Base-by-base conservation (phyloP, 1,284 basidiomycete genomes). In the Vanrija sp. region DNA sequence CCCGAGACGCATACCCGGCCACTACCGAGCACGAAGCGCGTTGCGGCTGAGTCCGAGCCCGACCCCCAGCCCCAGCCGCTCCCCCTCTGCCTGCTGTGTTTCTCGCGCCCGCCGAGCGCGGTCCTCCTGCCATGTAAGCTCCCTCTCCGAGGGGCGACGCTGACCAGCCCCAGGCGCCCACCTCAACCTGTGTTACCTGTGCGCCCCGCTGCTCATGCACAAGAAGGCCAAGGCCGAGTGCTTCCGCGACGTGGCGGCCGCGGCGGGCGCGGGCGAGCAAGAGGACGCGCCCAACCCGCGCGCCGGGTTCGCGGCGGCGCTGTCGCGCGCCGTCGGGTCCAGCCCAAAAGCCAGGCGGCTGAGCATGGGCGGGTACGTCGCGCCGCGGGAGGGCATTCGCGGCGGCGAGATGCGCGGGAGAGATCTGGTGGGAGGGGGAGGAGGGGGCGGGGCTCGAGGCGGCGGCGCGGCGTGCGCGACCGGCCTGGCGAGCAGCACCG, bases 181-280 rank as follows among this genome's bases (percentile, higher is more conserved):
- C 52, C 58, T 72, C 23, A 70, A 72, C 49, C 60, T 72, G 26
- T 72, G 70, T 52, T 55, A 69, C 53, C 59, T 72, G 29, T 72
- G 70, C 45, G 70, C 67, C 2, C 70, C 70, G 14, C 55, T 67
- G 9, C 60, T 72, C 5, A 60, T 71, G 46, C 54, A 54, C 43
- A 52, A 45, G 15, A 45, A 23, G 43, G 21, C 43, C 10, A 45
- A 55, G 34, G 39, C 49, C 25, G 40, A 46, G 14, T 26, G 29
- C 9, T 23, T 28, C 25, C 29, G 42, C 15, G 53, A 38, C 6
- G 25, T 38, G 29, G 38, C 26, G 43, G 7, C 5, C 23, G 19
- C 44, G 9, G 8, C 38, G n/a, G 15, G n/a, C 6, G 21, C 34
- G 38, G 14, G 39, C 43, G 34, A n/a, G n/a, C n/a, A n/a, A n/a